These are phyloP conservation scores for Phoenix roebelenii DNA, from an alignment of 176 grass and related monocot species.

Conservation along the genomic window DNA sequence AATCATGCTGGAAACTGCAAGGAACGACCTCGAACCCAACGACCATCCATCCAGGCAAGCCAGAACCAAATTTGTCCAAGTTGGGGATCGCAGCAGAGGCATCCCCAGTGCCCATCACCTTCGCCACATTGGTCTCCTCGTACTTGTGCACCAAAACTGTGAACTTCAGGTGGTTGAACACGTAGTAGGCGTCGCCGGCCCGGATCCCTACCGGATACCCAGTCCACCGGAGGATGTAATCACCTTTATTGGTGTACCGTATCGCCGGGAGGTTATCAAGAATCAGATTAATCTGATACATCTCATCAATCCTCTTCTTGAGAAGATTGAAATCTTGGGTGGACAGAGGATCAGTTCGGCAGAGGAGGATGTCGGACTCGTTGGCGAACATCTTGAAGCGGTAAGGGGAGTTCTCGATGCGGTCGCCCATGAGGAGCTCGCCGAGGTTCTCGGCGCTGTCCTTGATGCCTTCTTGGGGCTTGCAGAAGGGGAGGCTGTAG, in stretches of 20 bases:
- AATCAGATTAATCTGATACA: slow-evolving; percentile 42
- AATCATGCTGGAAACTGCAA: slow-evolving; percentile 29
- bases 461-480: slow-evolving; percentile 29
- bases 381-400: slow-evolving; percentile 37
- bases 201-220: slow-evolving; percentile 27
- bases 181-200: slow-evolving; percentile 12
- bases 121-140: slow-evolving; percentile 33
- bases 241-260: slow-evolving; percentile 31
- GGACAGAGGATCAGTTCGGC: slow-evolving; percentile 19
- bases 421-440: slow-evolving; percentile 39
- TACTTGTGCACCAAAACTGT: slow-evolving; percentile 44
- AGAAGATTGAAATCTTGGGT: slow-evolving; percentile 16
- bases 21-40: slow-evolving; percentile 45
- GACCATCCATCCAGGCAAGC: slow-evolving; percentile 26
- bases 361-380: slow-evolving; percentile 29
- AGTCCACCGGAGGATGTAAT: slow-evolving; percentile 33
- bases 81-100: slow-evolving; percentile 27
- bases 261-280: slow-evolving; percentile 40
- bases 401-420: slow-evolving; percentile 41
- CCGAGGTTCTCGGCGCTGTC: slow-evolving; percentile 44
- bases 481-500: slow-evolving; percentile 42
- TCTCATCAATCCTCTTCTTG: slow-evolving; percentile 39
- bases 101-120: slow-evolving; percentile 31
- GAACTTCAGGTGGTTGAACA: slow-evolving; percentile 43
- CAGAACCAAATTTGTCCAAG: slow-evolving; percentile 4